phyloP scores from a whole-genome alignment of 2,329 filamentous ascomycete genomes.

The Penicillium sp. region DNA sequence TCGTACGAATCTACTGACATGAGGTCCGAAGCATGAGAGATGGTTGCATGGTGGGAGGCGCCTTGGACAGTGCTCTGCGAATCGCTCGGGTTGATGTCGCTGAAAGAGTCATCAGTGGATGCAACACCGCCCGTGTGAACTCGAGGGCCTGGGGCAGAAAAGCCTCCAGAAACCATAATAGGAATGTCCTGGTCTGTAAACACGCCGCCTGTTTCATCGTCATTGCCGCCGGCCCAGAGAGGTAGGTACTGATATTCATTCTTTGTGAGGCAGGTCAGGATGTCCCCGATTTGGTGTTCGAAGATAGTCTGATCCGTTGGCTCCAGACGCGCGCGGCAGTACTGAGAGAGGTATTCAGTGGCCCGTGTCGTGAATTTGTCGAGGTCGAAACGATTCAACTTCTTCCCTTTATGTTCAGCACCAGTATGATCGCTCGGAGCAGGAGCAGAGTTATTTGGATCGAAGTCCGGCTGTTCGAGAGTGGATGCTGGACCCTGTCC shows the following conservation, averaged over 20 bases:
- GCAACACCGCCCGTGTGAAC: conserved; percentile 31
- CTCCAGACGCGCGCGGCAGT: conserved; percentile 20
- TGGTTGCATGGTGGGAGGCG: conserved; percentile 38
- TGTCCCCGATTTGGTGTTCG: conserved; percentile 33
- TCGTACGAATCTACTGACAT: conserved; percentile 22
- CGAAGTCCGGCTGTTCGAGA: background rate
- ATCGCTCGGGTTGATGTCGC: conserved; percentile 26
- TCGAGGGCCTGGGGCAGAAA: conserved; percentile 36
- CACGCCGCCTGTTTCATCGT: conserved; percentile 53
- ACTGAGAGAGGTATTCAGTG: conserved; percentile 12
- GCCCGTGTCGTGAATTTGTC: conserved; percentile 19
- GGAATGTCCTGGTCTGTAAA: conserved; percentile 43
- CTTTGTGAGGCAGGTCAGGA: conserved; percentile 54
- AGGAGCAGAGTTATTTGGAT: background rate
- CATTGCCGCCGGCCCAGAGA: conserved; percentile 62
- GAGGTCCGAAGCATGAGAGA: conserved; percentile 29
- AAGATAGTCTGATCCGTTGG: conserved; percentile 6
- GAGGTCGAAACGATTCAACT: conserved; percentile 10
- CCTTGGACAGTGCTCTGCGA: conserved; percentile 34
- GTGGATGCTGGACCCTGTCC: background rate
- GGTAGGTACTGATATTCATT: conserved; percentile 64
- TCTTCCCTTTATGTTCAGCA: too few species aligned
- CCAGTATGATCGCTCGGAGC: background rate
- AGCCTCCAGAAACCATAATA: conserved; percentile 33
- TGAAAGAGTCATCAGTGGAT: conserved; percentile 25